Conservation (phyloP, 2,329 filamentous ascomycete species). For the Hawksworthiomyces lignivorus region DNA sequence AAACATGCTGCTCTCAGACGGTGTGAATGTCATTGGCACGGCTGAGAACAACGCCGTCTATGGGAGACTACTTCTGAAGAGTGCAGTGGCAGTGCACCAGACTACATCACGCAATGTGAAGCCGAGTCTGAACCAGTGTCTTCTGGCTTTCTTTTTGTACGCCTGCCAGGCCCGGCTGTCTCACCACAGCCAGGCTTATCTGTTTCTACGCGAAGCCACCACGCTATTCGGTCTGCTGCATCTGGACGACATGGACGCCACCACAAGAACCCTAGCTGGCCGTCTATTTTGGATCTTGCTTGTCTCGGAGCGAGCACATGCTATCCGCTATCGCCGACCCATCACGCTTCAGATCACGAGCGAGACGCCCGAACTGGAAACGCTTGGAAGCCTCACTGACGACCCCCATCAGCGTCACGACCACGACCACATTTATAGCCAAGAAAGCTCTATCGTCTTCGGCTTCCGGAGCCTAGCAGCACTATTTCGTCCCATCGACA, state of each 20-base stretch:
- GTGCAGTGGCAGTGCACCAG: too few species aligned
- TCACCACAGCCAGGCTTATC: conserved; percentile 35
- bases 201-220: conserved; percentile 35
- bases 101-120: conserved; percentile 31
- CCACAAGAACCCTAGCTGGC: conserved; percentile 22
- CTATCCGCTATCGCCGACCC: conserved; percentile 35
- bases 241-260: conserved; percentile 20
- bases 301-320: conserved; percentile 36
- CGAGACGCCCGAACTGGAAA: too few species aligned
- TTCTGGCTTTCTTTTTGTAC: conserved; percentile 37
- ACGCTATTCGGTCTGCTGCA: too few species aligned
- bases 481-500: conserved; percentile 34
- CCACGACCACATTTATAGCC: too few species aligned
- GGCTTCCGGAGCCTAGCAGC: conserved; percentile 31
- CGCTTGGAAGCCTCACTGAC: too few species aligned
- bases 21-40: too few species aligned
- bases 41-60: too few species aligned
- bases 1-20: too few species aligned
- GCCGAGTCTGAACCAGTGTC: conserved; percentile 31
- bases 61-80: too few species aligned
- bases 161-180: conserved; percentile 34
- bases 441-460: too few species aligned
- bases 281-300: conserved; percentile 37
- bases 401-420: too few species aligned
- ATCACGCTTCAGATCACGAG: conserved; percentile 37